Conservation (phyloP, 306 rosid species). For the Malus domestica region ASM211411v1 NC_041789.1:17478001-17478500, state of each 20-base stretch:
- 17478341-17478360: neutral
- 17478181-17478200: neutral
- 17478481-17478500: neutral
- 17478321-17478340: neutral
- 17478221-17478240: neutral
- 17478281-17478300: neutral
- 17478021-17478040: slow-evolving; percentile 11
- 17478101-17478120: neutral
- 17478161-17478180: neutral
- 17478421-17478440: neutral
- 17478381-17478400: neutral
- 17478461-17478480: neutral
- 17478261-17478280: neutral
- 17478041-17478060: neutral
- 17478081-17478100: neutral
- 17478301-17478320: neutral
- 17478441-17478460: neutral
- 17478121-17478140: neutral
- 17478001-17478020: slow-evolving; percentile 54
- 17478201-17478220: neutral
- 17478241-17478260: neutral
- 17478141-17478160: neutral
- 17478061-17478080: neutral
- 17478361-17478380: neutral
- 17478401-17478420: neutral